Evolutionary conservation across 805 yeast genomes (phyloP), one percentile per base, ranked within the genome.

Genomic region (Metschnikowia drakensbergensis): DNA sequence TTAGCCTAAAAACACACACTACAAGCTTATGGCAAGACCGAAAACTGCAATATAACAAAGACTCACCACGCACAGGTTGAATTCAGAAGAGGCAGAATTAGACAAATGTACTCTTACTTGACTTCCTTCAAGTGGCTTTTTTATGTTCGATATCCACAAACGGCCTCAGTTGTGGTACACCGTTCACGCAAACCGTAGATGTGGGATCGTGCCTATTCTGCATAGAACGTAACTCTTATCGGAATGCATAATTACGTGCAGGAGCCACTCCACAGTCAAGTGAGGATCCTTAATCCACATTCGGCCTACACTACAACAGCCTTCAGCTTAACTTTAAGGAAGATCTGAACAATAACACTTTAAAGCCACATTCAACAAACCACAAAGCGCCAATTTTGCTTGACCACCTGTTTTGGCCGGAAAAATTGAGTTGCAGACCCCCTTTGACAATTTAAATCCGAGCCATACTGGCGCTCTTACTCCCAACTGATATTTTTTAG

Each of bases 221-320:
- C 36, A 40, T 40, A 40, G 28, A 31, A 23, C 23, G 25, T 8
- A 9, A 23, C 31, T 31, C 45, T 42, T 42, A 42, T 42, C 45
- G 45, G 38, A 34, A 17, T 42, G 45, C 45, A 42, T 42, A 23
- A 23, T 26, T 42, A 27, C n/a, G 23, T 42, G 45, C 38, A 42
- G 45, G 45, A 42, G 43, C 36, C 37, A 23, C 44, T 32, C 45
- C 38, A 42, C 45, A 42, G 38, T 42, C 8, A 32, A 33, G n/a
- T 32, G 45, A 42, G 45, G 32, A 42, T 42, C 45, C 45, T 36
- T 40, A 30, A 30, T 40, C 17, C 22, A 40, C 25, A 23, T n/a
- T 22, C 11, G 25, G 32, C 35, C 6, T 13, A 40, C 33, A 28
- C 43, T 10, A 29, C 4, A 22, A 11, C 22, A 22, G 11, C 27